Conservation (phyloP, 2,329 filamentous ascomycete genomes). For the Corynespora cassiicola region DNA sequence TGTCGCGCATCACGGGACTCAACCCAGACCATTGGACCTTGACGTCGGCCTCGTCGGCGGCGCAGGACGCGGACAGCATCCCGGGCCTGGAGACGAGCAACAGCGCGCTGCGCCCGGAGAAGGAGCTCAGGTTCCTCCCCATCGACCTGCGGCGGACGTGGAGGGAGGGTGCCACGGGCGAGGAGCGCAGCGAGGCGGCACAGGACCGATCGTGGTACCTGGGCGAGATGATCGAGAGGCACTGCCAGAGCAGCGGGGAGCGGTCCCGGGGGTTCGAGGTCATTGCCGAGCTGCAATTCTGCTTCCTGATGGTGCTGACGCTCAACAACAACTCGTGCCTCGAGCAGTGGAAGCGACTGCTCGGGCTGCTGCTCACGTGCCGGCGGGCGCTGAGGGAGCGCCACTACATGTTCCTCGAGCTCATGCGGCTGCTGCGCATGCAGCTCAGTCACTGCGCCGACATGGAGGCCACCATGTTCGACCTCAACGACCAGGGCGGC, state of each 20-base stretch:
- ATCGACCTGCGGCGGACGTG: conserved; percentile 69
- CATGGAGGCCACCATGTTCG: conserved; percentile 67
- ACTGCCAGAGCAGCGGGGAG: conserved; percentile 41
- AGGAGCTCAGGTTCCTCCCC: conserved; percentile 60
- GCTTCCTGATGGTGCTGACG: conserved; percentile 67
- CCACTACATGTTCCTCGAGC: conserved; percentile 59
- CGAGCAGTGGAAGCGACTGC: conserved; percentile 69
- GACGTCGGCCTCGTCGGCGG: conserved; percentile 64
- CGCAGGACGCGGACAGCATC: conserved; percentile 64
- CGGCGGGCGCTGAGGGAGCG: conserved; percentile 56
- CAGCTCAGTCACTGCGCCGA: conserved; percentile 65
- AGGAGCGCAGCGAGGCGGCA: conserved; percentile 67
- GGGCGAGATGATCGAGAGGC: conserved; percentile 56
- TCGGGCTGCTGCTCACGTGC: conserved; percentile 65
- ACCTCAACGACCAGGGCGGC: conserved; percentile 61
- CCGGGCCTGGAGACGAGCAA: conserved; percentile 57
- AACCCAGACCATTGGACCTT: conserved; percentile 60
- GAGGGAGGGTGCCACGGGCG: conserved; percentile 65
- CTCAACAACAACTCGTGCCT: conserved; percentile 71
- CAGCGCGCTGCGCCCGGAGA: conserved; percentile 38
- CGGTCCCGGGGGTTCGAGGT: conserved; percentile 39
- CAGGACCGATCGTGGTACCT: conserved; percentile 69
- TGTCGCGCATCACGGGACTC: conserved; percentile 58
- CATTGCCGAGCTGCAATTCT: conserved; percentile 68
- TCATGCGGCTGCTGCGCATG: conserved; percentile 56